phyloP scores from a whole-genome alignment of 2,329 filamentous ascomycete species.

The Emergomyces africanus region DNA sequence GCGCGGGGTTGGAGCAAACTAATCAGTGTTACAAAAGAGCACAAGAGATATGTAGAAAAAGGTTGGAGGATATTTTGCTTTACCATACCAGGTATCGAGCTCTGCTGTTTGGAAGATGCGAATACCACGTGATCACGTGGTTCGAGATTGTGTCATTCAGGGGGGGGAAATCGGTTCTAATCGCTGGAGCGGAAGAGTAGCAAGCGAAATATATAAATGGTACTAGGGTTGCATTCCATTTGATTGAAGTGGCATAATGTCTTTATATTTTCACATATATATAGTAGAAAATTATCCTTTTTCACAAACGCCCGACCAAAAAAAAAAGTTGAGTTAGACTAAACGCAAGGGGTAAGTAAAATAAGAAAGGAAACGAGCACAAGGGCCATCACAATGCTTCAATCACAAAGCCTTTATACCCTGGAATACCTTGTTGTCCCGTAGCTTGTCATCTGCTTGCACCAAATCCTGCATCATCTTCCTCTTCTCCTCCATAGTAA shows the following conservation, averaged over 20 bases:
- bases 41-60: background rate
- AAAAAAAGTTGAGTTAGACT: background rate
- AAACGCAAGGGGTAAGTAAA: background rate
- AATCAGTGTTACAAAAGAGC: background rate
- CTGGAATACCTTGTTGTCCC: constrained; percentile 43
- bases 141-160: background rate
- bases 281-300: background rate
- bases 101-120: background rate
- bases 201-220: no score
- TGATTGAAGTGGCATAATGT: background rate
- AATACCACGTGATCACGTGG: background rate
- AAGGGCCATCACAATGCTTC: background rate
- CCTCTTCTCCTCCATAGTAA: constrained; percentile 66
- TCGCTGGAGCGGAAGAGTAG: background rate
- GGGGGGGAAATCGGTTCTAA: background rate
- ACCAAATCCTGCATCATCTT: constrained; percentile 69
- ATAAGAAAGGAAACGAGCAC: background rate
- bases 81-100: background rate
- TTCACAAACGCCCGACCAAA: background rate
- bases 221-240: background rate
- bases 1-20: background rate
- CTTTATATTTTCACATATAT: background rate
- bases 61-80: background rate
- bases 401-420: constrained; percentile 34
- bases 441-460: constrained; percentile 52